Evolutionary conservation across 1,284 basidiomycete genomes (phyloP).

Genomic region (Ceratobasidium sp.): DNA sequence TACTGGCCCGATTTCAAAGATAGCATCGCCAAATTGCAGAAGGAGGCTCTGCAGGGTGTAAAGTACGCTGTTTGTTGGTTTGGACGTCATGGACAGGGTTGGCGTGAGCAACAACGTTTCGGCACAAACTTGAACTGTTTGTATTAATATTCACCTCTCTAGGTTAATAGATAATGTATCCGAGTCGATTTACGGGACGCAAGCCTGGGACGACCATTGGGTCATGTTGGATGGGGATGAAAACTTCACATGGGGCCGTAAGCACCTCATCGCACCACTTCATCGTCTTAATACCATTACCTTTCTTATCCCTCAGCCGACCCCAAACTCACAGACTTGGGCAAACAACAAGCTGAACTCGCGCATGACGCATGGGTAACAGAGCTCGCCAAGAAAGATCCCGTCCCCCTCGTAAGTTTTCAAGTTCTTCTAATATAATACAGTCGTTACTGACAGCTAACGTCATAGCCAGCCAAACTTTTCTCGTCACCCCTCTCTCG

Average conservation of each 20-base stretch:
- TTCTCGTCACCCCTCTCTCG: conserved; percentile 82
- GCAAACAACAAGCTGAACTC: conserved; percentile 47
- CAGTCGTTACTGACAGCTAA: background rate
- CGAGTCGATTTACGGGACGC: conserved; percentile 76
- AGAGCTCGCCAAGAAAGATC: conserved; percentile 62
- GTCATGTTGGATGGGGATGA: conserved; percentile 77
- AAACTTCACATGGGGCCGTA: conserved; percentile 82
- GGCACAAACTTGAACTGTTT: background rate
- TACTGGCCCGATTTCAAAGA: conserved; percentile 68
- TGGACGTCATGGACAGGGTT: conserved; percentile 80
- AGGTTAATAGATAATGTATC: conserved; percentile 74
- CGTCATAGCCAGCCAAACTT: conserved; percentile 66
- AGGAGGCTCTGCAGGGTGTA: conserved; percentile 57
- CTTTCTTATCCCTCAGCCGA: background rate
- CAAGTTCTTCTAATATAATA: background rate
- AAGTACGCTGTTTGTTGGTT: conserved; percentile 76
- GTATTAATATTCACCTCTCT: background rate
- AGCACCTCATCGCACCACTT: conserved; percentile 54
- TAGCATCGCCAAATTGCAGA: conserved; percentile 65
- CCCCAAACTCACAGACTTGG: conserved; percentile 21
- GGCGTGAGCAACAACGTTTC: conserved; percentile 62
- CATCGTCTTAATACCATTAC: background rate
- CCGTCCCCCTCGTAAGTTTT: conserved; percentile 61
- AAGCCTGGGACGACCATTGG: conserved; percentile 68
- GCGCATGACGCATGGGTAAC: conserved; percentile 70